These are phyloP conservation scores for Aspergillus eucalypticola DNA, from an alignment of 2,329 filamentous ascomycete genomes.

Conservation along the genomic window DNA sequence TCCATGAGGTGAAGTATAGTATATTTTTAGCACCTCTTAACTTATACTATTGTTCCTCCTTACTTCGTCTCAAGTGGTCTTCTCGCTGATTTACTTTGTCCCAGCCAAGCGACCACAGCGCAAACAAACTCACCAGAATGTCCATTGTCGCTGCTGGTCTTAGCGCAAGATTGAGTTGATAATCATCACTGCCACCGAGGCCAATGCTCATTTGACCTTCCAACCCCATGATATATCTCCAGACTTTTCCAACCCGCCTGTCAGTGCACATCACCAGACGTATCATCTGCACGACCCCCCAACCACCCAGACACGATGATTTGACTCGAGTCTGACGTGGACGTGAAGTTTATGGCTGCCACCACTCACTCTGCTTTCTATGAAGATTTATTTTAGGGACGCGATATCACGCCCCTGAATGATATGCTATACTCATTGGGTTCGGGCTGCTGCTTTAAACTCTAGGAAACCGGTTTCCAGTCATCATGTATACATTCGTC, in stretches of 20 bases:
- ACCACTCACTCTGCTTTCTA: not conserved
- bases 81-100: not conserved
- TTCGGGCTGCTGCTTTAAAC: not conserved
- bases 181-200: not conserved
- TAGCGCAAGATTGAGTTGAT: not conserved
- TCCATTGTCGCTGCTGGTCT: not conserved
- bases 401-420: not conserved
- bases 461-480: not conserved
- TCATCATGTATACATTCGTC: too few species aligned
- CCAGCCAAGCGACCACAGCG: not conserved
- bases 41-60: not conserved
- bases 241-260: not conserved
- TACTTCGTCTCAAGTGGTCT: not conserved
- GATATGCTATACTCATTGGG: not conserved
- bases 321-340: not conserved
- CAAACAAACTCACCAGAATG: not conserved
- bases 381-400: not conserved
- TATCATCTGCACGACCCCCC: constrained; percentile 4
- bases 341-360: not conserved
- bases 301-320: not conserved
- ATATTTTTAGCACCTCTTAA: not conserved
- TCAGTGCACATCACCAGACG: constrained; percentile 2
- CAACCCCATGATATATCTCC: not conserved
- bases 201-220: not conserved
- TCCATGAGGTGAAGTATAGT: not conserved